Base-by-base conservation (phyloP, 495 filamentous ascomycete genomes). In the Daldinia bambusicola region DNA sequence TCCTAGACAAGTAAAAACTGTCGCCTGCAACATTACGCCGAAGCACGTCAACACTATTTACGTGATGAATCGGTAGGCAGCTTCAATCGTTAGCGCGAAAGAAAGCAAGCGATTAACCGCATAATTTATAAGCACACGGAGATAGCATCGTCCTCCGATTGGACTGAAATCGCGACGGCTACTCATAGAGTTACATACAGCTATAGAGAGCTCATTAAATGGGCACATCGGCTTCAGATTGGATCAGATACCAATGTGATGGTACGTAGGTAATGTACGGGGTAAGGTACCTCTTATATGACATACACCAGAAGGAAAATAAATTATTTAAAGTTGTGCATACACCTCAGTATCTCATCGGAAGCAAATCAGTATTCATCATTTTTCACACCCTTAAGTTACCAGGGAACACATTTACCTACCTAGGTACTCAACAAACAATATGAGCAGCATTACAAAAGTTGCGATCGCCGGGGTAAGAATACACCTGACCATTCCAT, bases 381-480 rank as follows among this genome's bases (percentile, higher is more conserved):
- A 45, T 20, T 18, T 45, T 20, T 45, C 7, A 20, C 41, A 45
- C 6, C 26, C 26, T 1, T 26, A 26, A 26, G 1, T 26, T 26
- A 20, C 16, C 34, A 37, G 7, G 34, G 6, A n/a, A n/a, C n/a
- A n/a, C n/a, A n/a, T n/a, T n/a, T n/a, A n/a, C n/a, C n/a, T n/a
- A n/a, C n/a, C n/a, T n/a, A n/a, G n/a, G n/a, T n/a, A n/a, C n/a
- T n/a, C n/a, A n/a, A n/a, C n/a, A n/a, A n/a, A n/a, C n/a, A n/a
- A n/a, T n/a, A n/a, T n/a, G n/a, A 71, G 74, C 55, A 7, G 70
- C n/a, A 80, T 86, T 59, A 84, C 63, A 57, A 86, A 81, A 36
- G 80, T 88, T 26, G 82, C 77, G 18, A 43, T 86, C n/a, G 75
- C 80, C 26, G 85, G 85, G 51, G 83, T 83, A 77, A 74, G 80